Evolutionary conservation across 805 yeast genomes (phyloP).

Genomic region (Sugiyamaella qingdaonensis): DNA sequence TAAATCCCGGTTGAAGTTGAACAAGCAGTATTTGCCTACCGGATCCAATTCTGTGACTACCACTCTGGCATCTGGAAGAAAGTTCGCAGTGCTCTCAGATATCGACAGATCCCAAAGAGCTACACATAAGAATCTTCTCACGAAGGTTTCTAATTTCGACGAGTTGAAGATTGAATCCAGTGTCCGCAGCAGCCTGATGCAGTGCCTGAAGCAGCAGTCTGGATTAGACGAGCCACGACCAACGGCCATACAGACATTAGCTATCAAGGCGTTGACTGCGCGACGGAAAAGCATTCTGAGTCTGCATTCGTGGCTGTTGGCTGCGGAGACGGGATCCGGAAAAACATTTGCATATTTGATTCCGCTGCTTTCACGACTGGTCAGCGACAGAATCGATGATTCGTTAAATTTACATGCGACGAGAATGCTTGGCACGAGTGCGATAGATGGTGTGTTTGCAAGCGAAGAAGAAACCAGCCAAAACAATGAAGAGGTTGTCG

Average conservation of each 20-base stretch:
- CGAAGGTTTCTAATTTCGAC: slow-evolving; percentile 59
- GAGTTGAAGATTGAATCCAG: slow-evolving; percentile 62
- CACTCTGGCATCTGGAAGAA: slow-evolving; percentile 13
- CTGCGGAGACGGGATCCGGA: slow-evolving; percentile 97
- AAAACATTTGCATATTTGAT: slow-evolving; percentile 89
- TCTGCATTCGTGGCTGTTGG: slow-evolving; percentile 65
- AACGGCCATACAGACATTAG: slow-evolving; percentile 79
- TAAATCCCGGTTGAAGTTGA: not conserved
- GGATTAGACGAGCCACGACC: slow-evolving; percentile 39
- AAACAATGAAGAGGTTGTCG: slow-evolving; percentile 22
- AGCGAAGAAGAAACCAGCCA: not conserved
- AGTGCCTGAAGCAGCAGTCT: slow-evolving; percentile 34
- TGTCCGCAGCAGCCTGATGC: slow-evolving; percentile 56
- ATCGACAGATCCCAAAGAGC: slow-evolving; percentile 27
- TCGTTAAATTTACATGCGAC: no score
- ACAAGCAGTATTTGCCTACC: slow-evolving; percentile 2
- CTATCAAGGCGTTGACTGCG: slow-evolving; percentile 54
- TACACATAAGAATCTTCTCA: slow-evolving; percentile 36
- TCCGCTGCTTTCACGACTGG: slow-evolving; percentile 49
- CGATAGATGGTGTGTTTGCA: no score
- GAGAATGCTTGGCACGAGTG: no score
- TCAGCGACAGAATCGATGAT: no score
- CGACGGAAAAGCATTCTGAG: slow-evolving; percentile 25
- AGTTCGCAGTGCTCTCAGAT: slow-evolving; percentile 27
- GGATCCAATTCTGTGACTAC: slow-evolving; percentile 12